phyloP scores from a whole-genome alignment of 352 stramenopile genomes.

The Nothophytophthora sp. region DNA sequence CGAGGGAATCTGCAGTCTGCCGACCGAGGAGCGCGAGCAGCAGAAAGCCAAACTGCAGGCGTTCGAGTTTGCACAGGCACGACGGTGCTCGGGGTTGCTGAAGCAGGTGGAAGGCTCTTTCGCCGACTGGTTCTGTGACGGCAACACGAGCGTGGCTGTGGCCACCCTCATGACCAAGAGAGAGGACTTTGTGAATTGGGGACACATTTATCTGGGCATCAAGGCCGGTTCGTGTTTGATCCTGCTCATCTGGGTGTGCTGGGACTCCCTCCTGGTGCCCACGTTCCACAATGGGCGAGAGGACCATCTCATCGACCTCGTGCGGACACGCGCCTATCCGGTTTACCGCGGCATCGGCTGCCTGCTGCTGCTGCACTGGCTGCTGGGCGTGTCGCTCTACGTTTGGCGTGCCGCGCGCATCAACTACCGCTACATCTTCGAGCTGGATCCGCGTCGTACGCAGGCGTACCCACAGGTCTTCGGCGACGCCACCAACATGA shows the following conservation, averaged over 20 bases:
- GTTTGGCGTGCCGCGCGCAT: conserved; percentile 90
- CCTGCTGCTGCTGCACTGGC: conserved; percentile 95
- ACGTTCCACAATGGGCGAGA: conserved; percentile 68
- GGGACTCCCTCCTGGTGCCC: conserved; percentile 91
- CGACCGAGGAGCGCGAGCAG: conserved; percentile 30
- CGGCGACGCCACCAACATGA: conserved; percentile 96
- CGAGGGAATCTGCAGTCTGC: conserved; percentile 64
- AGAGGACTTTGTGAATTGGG: conserved; percentile 76
- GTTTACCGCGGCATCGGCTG: conserved; percentile 96
- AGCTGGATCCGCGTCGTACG: conserved; percentile 86
- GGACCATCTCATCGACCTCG: conserved; percentile 75
- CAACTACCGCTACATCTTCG: conserved; percentile 97
- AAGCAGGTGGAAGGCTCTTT: conserved; percentile 67
- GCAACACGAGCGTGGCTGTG: conserved; percentile 69
- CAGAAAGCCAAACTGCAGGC: conserved; percentile 53
- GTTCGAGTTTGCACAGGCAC: conserved; percentile 63
- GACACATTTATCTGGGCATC: conserved; percentile 84
- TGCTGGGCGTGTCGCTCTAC: conserved; percentile 90
- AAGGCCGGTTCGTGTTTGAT: conserved; percentile 83
- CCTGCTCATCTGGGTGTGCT: conserved; percentile 93
- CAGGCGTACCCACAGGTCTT: conserved; percentile 93
- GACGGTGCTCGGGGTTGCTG: conserved; percentile 49
- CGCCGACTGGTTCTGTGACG: conserved; percentile 74
- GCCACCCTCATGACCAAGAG: conserved; percentile 83
- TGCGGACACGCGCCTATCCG: conserved; percentile 87